phyloP scores from a whole-genome alignment of 345 rosid genomes.

The Salix viminalis region DNA sequence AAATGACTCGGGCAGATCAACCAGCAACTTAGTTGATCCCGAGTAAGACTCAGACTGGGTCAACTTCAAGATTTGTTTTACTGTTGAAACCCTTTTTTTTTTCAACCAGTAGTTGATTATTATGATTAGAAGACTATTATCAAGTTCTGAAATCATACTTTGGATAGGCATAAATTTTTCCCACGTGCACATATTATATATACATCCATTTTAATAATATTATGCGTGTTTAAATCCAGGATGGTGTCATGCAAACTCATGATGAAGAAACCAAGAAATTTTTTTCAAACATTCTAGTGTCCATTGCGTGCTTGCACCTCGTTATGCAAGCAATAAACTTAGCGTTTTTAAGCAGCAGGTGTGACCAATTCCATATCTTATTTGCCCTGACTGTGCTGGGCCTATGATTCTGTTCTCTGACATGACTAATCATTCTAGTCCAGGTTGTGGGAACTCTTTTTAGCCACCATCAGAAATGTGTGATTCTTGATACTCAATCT shows the following conservation, averaged over 20 bases:
- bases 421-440: slow-evolving; percentile 35
- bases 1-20: no score
- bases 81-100: no score
- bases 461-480: slow-evolving; percentile 74
- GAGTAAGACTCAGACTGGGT: no score
- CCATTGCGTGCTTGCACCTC: slow-evolving; percentile 67
- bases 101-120: no score
- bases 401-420: slow-evolving; percentile 11
- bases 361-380: slow-evolving; percentile 10
- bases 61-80: no score
- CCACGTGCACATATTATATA: no score
- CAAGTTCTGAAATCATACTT: no score
- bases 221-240: slow-evolving; percentile 26
- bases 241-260: slow-evolving; percentile 77
- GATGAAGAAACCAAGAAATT: slow-evolving; percentile 68
- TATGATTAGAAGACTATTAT: no score
- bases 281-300: slow-evolving; percentile 50
- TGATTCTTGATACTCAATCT: slow-evolving; percentile 54
- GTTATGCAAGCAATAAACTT: slow-evolving; percentile 65
- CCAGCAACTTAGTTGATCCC: no score
- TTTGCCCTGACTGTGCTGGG: not conserved
- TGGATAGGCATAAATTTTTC: no score
- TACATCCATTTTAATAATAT: not conserved
- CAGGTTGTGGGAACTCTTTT: slow-evolving; percentile 78
- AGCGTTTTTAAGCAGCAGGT: slow-evolving; percentile 75